phyloP scores from a whole-genome alignment of 192 early-diverging fungal species.

The Coemansia sp. region DNA sequence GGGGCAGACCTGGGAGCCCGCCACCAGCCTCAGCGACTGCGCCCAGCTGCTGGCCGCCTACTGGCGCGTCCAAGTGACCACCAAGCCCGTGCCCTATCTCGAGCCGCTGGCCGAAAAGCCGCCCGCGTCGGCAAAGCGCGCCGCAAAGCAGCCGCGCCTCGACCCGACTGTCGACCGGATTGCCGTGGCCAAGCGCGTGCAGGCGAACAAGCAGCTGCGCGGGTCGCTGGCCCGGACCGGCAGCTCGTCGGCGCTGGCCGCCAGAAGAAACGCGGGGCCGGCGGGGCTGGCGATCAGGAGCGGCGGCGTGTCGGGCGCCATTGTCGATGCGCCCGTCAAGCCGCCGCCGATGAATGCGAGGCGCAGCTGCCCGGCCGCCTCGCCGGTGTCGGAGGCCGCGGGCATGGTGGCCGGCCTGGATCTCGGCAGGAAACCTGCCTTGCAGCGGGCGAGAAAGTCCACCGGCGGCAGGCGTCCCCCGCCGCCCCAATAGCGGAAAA shows the following conservation, averaged over 20 bases:
- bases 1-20: constrained; percentile 26
- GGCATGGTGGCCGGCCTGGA: not conserved
- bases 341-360: constrained; percentile 21
- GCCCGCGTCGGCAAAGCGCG: not conserved
- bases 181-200: constrained; percentile 28
- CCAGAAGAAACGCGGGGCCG: not conserved
- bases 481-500: no score
- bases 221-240: constrained; percentile 3
- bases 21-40: constrained; percentile 10
- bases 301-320: not conserved
- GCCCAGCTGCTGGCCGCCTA: constrained; percentile 9
- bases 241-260: not conserved
- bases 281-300: not conserved
- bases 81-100: not conserved
- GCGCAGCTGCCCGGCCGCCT: not conserved
- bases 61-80: constrained; percentile 10
- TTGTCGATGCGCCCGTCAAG: constrained; percentile 2
- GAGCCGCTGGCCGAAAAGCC: not conserved
- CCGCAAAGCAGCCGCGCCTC: not conserved
- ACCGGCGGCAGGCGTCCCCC: constrained; percentile 13
- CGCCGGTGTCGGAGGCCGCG: not conserved
- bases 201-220: constrained; percentile 27
- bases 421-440: not conserved
- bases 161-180: constrained; percentile 15
- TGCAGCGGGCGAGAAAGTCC: constrained; percentile 30